A percentile compares a stretch with the other conserved stretches of the same genome.
Conservation (phyloP, 371 early-diverging fungal species). For the Mortierella sp. region DNA sequence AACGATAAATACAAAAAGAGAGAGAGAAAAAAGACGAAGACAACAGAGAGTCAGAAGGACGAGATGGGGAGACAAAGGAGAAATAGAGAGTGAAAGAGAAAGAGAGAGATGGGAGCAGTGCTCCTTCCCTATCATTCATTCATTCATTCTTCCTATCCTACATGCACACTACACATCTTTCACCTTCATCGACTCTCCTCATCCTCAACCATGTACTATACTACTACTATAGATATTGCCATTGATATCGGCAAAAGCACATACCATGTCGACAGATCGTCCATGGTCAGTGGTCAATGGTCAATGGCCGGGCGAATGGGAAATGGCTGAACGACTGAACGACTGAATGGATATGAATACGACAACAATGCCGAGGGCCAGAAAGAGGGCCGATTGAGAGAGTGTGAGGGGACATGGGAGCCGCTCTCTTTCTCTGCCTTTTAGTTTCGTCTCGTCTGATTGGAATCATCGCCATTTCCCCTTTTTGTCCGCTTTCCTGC, state of each 20-base stretch:
- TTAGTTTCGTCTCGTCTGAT: background rate
- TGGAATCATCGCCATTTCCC: background rate
- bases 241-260: background rate
- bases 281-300: background rate
- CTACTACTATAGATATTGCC: too few species aligned
- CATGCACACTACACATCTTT: background rate
- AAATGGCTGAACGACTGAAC: background rate
- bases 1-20: background rate
- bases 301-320: background rate
- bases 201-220: too few species aligned
- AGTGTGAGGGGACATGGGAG: background rate
- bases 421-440: background rate
- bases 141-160: background rate
- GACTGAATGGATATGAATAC: background rate
- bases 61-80: background rate
- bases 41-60: background rate
- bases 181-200: background rate
- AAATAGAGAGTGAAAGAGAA: background rate
- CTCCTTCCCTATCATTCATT: background rate
- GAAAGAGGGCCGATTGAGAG: background rate
- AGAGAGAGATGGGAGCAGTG: constrained; percentile 1
- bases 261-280: background rate
- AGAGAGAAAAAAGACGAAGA: background rate
- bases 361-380: too few species aligned
- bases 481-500: background rate